Evolutionary conservation across 805 yeast genomes (phyloP).

Genomic region (Yarrowia sp.): DNA sequence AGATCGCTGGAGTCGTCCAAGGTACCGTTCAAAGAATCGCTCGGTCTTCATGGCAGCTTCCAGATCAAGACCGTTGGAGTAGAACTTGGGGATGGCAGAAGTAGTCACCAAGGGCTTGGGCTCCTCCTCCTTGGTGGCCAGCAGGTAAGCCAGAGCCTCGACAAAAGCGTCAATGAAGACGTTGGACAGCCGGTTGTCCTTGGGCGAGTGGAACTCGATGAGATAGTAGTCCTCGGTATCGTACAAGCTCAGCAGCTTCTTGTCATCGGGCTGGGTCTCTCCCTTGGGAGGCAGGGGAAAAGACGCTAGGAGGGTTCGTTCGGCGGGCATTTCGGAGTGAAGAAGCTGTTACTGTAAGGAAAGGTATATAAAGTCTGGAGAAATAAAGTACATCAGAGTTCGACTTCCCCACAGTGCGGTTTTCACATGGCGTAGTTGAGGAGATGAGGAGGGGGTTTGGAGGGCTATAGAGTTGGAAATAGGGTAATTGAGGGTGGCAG

Average conservation of each 20-base stretch:
- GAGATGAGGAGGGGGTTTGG: too few species aligned
- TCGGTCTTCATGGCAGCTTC: conserved; percentile 39
- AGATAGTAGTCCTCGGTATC: conserved; percentile 36
- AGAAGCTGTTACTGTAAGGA: too few species aligned
- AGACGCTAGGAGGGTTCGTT: conserved; percentile 16
- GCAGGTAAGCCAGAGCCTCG: conserved; percentile 37
- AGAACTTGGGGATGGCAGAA: conserved; percentile 41
- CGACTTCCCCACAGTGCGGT: not conserved
- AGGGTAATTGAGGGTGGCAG: not conserved
- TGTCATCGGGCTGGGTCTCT: conserved; percentile 11
- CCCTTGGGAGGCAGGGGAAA: conserved; percentile 23
- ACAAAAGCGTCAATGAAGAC: conserved; percentile 38
- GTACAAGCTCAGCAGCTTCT: conserved; percentile 48
- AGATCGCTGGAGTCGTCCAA: conserved; percentile 39
- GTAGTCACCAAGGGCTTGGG: conserved; percentile 43
- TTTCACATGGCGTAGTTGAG: conserved; percentile 4
- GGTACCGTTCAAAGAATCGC: conserved; percentile 38
- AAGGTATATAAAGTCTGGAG: too few species aligned
- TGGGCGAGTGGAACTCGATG: conserved; percentile 38
- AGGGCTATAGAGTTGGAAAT: not conserved
- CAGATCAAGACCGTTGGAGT: conserved; percentile 43
- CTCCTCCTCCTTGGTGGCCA: conserved; percentile 33
- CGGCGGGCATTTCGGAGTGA: conserved; percentile 2
- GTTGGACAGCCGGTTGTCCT: conserved; percentile 42
- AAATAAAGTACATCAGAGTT: not conserved